Conservation (phyloP, 2,329 filamentous ascomycete genomes). For the Huntiella bhutanensis region DNA sequence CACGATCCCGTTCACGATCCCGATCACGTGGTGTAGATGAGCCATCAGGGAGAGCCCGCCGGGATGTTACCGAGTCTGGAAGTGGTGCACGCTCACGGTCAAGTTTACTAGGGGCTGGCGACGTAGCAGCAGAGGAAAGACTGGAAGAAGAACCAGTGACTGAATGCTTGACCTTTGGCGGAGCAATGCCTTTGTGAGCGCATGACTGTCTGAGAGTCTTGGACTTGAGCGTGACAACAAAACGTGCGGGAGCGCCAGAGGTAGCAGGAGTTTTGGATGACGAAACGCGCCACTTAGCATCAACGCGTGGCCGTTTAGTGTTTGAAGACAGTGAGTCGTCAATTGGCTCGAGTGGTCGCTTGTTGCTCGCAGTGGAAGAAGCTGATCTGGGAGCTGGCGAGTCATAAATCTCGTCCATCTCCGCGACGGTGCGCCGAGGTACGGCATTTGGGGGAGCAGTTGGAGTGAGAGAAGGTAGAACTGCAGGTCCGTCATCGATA, state of each 20-base stretch:
- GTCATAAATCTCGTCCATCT: slow-evolving; percentile 6
- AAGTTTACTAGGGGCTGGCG: slow-evolving; percentile 9
- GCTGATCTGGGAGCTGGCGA: not conserved
- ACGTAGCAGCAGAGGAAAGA: slow-evolving; percentile 3
- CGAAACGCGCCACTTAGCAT: slow-evolving; percentile 2
- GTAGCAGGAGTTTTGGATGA: not conserved
- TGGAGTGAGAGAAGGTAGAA: not conserved
- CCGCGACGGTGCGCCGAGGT: not conserved
- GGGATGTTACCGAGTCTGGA: slow-evolving; percentile 1
- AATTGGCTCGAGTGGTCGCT: slow-evolving; percentile 6
- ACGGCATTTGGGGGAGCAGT: not conserved
- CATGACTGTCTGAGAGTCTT: slow-evolving; percentile 8
- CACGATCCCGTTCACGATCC: not conserved
- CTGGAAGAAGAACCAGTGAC: slow-evolving; percentile 2
- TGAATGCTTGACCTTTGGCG: not conserved
- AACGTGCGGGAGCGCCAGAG: not conserved
- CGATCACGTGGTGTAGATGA: not conserved
- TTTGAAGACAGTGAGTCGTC: not conserved
- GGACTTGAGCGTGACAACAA: slow-evolving; percentile 8
- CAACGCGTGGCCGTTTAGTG: slow-evolving; percentile 8
- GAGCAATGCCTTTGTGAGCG: slow-evolving; percentile 9
- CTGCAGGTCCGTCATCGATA: too few relatives aligned
- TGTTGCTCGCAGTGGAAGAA: slow-evolving; percentile 2
- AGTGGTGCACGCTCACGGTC: slow-evolving; percentile 8
- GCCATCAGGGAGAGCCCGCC: slow-evolving; percentile 6